Evolutionary conservation across 805 yeast genomes (phyloP).

Genomic region (Candida wancherniae): DNA sequence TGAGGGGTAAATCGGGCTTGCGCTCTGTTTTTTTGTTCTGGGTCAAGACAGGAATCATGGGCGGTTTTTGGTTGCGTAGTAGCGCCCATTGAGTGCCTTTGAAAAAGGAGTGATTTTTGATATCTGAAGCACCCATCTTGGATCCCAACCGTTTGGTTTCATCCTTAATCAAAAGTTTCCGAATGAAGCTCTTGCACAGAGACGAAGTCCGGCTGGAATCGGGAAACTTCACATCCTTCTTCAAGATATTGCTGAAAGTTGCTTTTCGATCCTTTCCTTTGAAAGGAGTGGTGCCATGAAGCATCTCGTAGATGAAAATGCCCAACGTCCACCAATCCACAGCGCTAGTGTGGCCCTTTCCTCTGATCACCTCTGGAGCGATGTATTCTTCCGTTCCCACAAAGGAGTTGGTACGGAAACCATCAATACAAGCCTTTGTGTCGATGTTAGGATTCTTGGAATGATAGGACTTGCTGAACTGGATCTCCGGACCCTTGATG

Average conservation of each 20-base stretch:
- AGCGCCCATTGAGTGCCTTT: slow-evolving; percentile 94
- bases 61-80: slow-evolving; percentile 87
- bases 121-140: slow-evolving; percentile 90
- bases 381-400: slow-evolving; percentile 99
- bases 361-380: slow-evolving; percentile 97
- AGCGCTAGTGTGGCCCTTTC: slow-evolving; percentile 95
- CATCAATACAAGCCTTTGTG: slow-evolving; percentile 92
- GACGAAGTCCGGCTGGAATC: slow-evolving; percentile 65
- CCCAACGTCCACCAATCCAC: slow-evolving; percentile 99
- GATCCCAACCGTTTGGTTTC: slow-evolving; percentile 88
- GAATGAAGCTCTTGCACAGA: slow-evolving; percentile 72
- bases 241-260: slow-evolving; percentile 83
- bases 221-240: slow-evolving; percentile 76
- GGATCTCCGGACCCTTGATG: slow-evolving; percentile 70
- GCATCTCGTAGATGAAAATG: slow-evolving; percentile 87
- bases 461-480: slow-evolving; percentile 30
- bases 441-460: slow-evolving; percentile 64
- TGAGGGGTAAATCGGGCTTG: slow-evolving; percentile 31
- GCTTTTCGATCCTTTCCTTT: slow-evolving; percentile 86
- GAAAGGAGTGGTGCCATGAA: slow-evolving; percentile 94
- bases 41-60: slow-evolving; percentile 81
- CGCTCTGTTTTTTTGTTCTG: slow-evolving; percentile 21
- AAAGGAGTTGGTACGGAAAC: slow-evolving; percentile 94
- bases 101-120: slow-evolving; percentile 87
- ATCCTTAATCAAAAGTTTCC: slow-evolving; percentile 80